phyloP scores from a whole-genome alignment of 805 yeast genomes.

The Candida oleophila region DNA sequence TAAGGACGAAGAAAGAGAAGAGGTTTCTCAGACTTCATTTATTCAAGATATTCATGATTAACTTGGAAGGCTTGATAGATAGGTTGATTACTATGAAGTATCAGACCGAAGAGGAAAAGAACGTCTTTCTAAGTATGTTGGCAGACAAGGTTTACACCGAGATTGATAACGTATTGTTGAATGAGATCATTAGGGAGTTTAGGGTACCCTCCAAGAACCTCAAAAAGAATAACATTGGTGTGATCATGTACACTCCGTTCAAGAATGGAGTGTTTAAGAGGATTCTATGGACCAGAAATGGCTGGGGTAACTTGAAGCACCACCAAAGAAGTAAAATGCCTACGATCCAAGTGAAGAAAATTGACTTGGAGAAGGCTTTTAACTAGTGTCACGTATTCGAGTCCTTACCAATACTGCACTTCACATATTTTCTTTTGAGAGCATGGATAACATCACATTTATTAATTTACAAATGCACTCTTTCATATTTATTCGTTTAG shows the following conservation, averaged over 20 bases:
- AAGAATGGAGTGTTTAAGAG: constrained; percentile 25
- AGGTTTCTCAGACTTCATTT: constrained; percentile 20
- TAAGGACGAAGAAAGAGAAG: constrained; percentile 6
- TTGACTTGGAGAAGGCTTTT: background rate
- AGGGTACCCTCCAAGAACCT: constrained; percentile 1
- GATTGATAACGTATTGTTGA: constrained; percentile 26
- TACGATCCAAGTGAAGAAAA: constrained; percentile 1
- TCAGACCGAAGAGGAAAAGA: constrained; percentile 25
- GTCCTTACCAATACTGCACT: too few species aligned
- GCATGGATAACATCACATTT: too few species aligned
- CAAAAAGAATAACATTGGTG: constrained; percentile 16
- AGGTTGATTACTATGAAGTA: constrained; percentile 36
- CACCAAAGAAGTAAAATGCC: constrained; percentile 3
- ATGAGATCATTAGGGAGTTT: constrained; percentile 13
- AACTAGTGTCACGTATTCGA: too few species aligned
- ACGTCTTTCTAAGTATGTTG: constrained; percentile 25
- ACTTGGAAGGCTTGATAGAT: constrained; percentile 38
- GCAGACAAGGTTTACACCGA: constrained; percentile 25
- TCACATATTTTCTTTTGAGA: too few species aligned
- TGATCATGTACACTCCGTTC: constrained; percentile 26
- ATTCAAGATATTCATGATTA: constrained; percentile 34
- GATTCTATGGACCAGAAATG: constrained; percentile 27
- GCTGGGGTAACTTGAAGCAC: constrained; percentile 2
- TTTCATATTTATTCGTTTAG: too few species aligned
- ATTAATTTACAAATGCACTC: background rate